A percentile compares a stretch with the other conserved stretches of the same genome.
phyloP scores from a whole-genome alignment of 257 asterid genomes.

The Salvia splendens region DNA sequence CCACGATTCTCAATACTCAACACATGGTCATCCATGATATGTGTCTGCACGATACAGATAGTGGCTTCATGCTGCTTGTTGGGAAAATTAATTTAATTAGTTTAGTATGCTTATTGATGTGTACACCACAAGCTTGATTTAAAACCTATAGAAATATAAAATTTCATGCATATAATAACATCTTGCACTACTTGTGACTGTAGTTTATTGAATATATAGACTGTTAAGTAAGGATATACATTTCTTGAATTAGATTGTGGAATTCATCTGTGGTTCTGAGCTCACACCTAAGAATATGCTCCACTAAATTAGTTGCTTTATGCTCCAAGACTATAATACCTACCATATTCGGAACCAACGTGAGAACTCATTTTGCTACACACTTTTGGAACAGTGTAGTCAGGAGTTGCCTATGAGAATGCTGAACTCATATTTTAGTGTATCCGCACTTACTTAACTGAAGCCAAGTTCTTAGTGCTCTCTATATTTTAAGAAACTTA shows the following conservation, averaged over 20 bases:
- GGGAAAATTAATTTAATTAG: not conserved
- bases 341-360: conserved; percentile 14
- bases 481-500: conserved; percentile 10
- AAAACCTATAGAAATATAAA: conserved; percentile 14
- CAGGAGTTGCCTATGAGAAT: conserved; percentile 17
- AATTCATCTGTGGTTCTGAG: conserved; percentile 25
- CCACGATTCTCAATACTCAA: not conserved
- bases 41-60: conserved; percentile 12
- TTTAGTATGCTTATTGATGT: conserved; percentile 23
- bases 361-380: conserved; percentile 5
- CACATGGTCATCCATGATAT: conserved; percentile 4
- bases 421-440: conserved; percentile 20
- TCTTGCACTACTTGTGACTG: conserved; percentile 12
- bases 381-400: conserved; percentile 8
- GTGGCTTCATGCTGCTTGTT: conserved; percentile 16
- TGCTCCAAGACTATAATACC: conserved; percentile 22
- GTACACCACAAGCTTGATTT: conserved; percentile 27
- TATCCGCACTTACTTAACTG: conserved; percentile 11
- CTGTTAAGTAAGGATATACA: not conserved
- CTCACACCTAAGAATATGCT: conserved; percentile 27
- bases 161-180: conserved; percentile 3
- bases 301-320: conserved; percentile 27
- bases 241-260: conserved; percentile 26
- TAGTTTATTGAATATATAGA: not conserved
- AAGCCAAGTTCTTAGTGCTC: not conserved